Conservation (phyloP, 371 early-diverging fungal species). For the Apophysomyces variabilis region DNA sequence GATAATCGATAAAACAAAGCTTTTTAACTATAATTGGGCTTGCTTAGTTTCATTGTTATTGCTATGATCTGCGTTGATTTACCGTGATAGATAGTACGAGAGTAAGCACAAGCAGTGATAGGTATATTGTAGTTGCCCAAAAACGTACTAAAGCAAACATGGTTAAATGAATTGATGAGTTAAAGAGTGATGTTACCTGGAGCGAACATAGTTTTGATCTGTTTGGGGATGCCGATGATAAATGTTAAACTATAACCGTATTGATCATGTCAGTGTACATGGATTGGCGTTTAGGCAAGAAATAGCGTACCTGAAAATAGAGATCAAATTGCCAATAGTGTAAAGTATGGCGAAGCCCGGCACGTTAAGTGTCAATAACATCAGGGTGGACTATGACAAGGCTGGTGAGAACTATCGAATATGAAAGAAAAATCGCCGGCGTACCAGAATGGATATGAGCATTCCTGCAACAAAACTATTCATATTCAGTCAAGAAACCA, state of each 20-base stretch:
- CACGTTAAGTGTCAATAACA: conserved; percentile 61
- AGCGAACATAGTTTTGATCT: conserved; percentile 85
- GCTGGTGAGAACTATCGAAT: neutral
- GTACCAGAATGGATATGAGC: conserved; percentile 75
- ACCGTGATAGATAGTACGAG: conserved; percentile 36
- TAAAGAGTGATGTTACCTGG: conserved; percentile 51
- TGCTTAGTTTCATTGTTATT: neutral
- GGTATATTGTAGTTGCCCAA: conserved; percentile 47
- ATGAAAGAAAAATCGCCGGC: neutral
- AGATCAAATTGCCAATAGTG: conserved; percentile 88
- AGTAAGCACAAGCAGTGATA: conserved; percentile 35
- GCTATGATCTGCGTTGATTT: conserved; percentile 15
- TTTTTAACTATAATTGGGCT: conserved; percentile 35
- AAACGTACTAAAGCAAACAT: conserved; percentile 31
- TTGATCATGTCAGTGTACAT: no score
- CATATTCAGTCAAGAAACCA: conserved; percentile 13
- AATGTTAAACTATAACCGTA: conserved; percentile 72
- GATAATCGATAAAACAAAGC: conserved; percentile 69
- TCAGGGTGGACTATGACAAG: conserved; percentile 63
- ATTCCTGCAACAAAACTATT: conserved; percentile 74
- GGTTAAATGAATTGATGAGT: neutral
- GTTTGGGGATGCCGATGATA: conserved; percentile 83
- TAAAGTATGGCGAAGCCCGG: conserved; percentile 87
- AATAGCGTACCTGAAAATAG: conserved; percentile 69
- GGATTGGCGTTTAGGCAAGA: neutral